Evolutionary conservation across 345 rosid species (phyloP), one percentile per base, ranked within the genome.

Genomic region (Pugionium dolabratum): DNA sequence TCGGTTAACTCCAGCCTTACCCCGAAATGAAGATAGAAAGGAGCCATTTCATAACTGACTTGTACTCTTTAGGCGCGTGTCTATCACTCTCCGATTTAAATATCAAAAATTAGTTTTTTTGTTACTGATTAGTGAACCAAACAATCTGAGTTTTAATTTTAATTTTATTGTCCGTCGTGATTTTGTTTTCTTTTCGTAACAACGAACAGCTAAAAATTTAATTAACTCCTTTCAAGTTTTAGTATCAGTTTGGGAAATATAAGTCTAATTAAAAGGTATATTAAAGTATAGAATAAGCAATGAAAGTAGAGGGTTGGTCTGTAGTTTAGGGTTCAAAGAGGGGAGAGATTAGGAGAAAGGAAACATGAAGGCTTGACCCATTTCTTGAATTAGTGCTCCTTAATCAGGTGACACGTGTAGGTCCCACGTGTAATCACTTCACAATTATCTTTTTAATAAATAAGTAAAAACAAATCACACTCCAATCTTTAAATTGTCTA

Each of bases 321-420:
- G 78, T 68, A 57, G 74, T 70, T 74, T 74, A 74, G 78, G 78
- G 74, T 67, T 74, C 78, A 73, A 68, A 68, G 59, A 68, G 45
- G 70, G 74, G 26, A 68, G 64, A 69, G 70, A 74, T 74, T 68
- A 74, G 70, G 66, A 57, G 78, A 62, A 62, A 49, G 73, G 72
- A 73, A 60, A 52, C 72, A 74, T 11, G 73, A 54, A 73, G 66
- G 36, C 48, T 11, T 63, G 74, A 69, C 74, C 78, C 78, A 69
- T 63, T 44, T 34, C 60, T 62, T 62, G 11, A 47, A 56, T 74
- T 68, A 74, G 69, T 74, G 78, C 61, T 63, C 54, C 74, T 69
- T 74, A 74, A 74, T 61, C 65, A 2, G 59, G 42, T 40, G 74
- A 68, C 78, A 74, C 74, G 69, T 74, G 65, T 63, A 67, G 78